Conservation (phyloP, 768 basidiomycete species). For the Glaciozyma antarctica region DNA sequence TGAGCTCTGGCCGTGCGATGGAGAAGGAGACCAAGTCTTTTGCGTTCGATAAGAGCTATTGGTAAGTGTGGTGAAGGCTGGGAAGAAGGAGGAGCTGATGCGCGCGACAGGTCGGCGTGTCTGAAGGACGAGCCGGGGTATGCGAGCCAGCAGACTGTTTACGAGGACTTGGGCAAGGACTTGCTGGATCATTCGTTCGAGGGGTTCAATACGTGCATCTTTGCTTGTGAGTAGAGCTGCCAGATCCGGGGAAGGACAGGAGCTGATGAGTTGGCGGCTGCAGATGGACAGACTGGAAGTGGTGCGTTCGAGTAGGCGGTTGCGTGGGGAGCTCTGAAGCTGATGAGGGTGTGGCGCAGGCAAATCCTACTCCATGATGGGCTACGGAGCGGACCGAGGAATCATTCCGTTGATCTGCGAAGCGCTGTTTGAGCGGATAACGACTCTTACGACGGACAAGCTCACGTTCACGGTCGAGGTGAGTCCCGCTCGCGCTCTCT, state of each 20-base stretch:
- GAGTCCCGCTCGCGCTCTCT: slow-evolving; percentile 19
- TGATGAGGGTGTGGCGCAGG: slow-evolving; percentile 14
- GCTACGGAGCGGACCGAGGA: slow-evolving; percentile 64
- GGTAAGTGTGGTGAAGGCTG: slow-evolving; percentile 45
- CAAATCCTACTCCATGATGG: slow-evolving; percentile 44
- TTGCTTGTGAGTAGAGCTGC: slow-evolving; percentile 72
- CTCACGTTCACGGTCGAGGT: slow-evolving; percentile 86
- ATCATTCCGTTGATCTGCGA: slow-evolving; percentile 93
- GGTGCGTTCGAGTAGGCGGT: slow-evolving; percentile 15
- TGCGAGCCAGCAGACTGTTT: slow-evolving; percentile 88
- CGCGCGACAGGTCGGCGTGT: slow-evolving; percentile 51
- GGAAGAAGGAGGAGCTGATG: background rate
- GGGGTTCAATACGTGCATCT: slow-evolving; percentile 96
- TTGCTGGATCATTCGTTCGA: slow-evolving; percentile 88
- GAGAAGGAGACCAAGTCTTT: slow-evolving; percentile 84
- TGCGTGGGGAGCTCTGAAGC: background rate
- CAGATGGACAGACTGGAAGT: slow-evolving; percentile 29
- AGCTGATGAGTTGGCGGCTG: background rate
- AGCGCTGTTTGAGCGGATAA: slow-evolving; percentile 80
- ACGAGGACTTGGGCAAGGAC: slow-evolving; percentile 87
- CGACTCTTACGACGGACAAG: slow-evolving; percentile 53
- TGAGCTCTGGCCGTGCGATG: slow-evolving; percentile 42
- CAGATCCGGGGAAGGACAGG: background rate
- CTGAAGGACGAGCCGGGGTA: slow-evolving; percentile 79
- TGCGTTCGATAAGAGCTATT: slow-evolving; percentile 95